These are phyloP conservation scores for Priceomyces fermenticarens DNA, from an alignment of 805 yeast species.

Conservation along the genomic window DNA sequence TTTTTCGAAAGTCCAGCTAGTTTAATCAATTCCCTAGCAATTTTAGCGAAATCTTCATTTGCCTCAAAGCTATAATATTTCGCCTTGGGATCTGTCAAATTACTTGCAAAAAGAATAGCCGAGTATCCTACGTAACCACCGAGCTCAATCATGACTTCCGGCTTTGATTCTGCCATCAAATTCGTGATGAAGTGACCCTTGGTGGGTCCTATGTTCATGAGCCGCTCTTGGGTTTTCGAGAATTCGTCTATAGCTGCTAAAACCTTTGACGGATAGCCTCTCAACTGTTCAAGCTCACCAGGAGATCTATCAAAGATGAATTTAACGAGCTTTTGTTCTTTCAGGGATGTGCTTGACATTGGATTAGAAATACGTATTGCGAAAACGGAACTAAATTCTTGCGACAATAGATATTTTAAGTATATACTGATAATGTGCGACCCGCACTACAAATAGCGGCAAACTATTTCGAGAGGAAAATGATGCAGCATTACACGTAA, in stretches of 20 bases:
- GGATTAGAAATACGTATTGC: background rate
- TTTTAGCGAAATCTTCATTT: constrained; percentile 26
- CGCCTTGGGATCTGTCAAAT: constrained; percentile 19
- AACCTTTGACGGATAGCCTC: constrained; percentile 31
- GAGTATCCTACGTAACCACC: constrained; percentile 37
- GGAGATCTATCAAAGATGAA: constrained; percentile 20
- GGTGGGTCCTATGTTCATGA: constrained; percentile 31
- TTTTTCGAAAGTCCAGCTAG: constrained; percentile 31
- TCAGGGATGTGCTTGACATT: constrained; percentile 4
- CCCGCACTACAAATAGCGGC: too few species aligned
- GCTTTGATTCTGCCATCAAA: constrained; percentile 17
- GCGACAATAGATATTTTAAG: too few species aligned
- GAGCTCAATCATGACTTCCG: constrained; percentile 27
- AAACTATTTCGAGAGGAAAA: too few species aligned
- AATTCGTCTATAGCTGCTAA: constrained; percentile 28
- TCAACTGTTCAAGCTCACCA: constrained; percentile 16
- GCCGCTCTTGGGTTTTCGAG: constrained; percentile 9
- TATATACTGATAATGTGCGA: too few species aligned
- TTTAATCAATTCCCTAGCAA: constrained; percentile 25
- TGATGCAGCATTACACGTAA: too few species aligned
- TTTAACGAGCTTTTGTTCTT: constrained; percentile 24
- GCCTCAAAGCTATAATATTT: constrained; percentile 34
- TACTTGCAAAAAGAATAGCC: constrained; percentile 32
- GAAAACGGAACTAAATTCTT: too few species aligned
- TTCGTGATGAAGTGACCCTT: constrained; percentile 28